Base-by-base conservation (phyloP, 75 land plant species). In the Gnetum montanum region DNA sequence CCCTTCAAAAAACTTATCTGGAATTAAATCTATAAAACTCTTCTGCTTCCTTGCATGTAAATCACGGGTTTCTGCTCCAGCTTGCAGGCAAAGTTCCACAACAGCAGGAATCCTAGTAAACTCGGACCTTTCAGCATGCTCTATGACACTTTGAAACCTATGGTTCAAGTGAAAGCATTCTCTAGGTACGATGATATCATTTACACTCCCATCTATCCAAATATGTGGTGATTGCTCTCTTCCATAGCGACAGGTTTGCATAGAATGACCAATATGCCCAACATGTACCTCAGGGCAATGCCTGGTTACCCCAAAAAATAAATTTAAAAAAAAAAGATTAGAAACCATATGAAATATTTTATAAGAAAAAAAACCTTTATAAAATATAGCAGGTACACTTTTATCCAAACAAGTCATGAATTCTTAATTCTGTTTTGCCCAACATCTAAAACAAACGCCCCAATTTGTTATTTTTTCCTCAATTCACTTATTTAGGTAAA, bases 61-160 rank as follows among this genome's bases (percentile, higher is more conserved):
- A 20, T 62, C 74, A 61, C 68, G 28, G 24, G 64, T 22, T 31
- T 70, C 70, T 25, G 54, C 87, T 38, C 87, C 84, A 20, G 87
- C 89, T 54, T 85, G 87, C 31, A 48, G 63, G 48, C 90, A 86
- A 20, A 86, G 80, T 58, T 86, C 87, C 5, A 76, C 54, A 12
- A 83, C 64, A 30, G 87, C 83, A 20, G 90, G 90, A 28, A 86
- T 60, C 13, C 83, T 75, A 16, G 66, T 59, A 52, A 66, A 71
- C 43, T 83, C 73, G 51, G 75, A 79, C 55, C 80, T 66, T 16
- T 79, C 58, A 13, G 72, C 58, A 65, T 86, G 90, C 26, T 54
- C 63, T 11, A 88, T 78, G 10, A 65, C 57, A 40, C 26, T 40
- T 40, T 74, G 85, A 46, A 67, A 62, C 79, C 75, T 84, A 37